Evolutionary conservation across 2,329 filamentous ascomycete species (phyloP).

Genomic region (Epichloe festucae): DNA sequence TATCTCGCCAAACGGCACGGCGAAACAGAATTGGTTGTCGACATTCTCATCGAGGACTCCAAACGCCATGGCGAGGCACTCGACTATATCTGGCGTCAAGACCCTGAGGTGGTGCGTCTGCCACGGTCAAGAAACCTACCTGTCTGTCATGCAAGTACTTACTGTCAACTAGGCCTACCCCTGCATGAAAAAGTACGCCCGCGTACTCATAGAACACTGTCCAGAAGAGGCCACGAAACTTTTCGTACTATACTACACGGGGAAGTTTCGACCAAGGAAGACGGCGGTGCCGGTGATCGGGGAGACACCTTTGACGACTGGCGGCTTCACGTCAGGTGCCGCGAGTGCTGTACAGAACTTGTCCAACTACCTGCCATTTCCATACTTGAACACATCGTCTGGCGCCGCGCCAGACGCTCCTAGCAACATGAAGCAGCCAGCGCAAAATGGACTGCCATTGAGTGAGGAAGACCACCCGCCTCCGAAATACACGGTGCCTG

Average conservation of each 20-base stretch:
- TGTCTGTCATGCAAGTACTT: background rate
- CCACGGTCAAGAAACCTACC: background rate
- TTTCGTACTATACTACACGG: slow-evolving; percentile 92
- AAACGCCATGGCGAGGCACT: slow-evolving; percentile 82
- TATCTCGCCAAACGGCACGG: slow-evolving; percentile 90
- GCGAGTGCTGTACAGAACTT: slow-evolving; percentile 76
- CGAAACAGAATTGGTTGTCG: slow-evolving; percentile 85
- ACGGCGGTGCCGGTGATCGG: slow-evolving; percentile 22
- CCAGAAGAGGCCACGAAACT: slow-evolving; percentile 69
- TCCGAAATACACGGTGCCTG: slow-evolving; percentile 62
- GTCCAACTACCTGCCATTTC: slow-evolving; percentile 68
- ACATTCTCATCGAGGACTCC: slow-evolving; percentile 91
- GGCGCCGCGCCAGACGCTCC: slow-evolving; percentile 36
- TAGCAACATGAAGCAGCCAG: slow-evolving; percentile 35
- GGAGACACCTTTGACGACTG: slow-evolving; percentile 23
- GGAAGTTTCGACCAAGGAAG: slow-evolving; percentile 62
- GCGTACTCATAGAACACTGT: slow-evolving; percentile 79
- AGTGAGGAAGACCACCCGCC: slow-evolving; percentile 31
- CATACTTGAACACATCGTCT: slow-evolving; percentile 62
- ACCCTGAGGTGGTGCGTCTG: slow-evolving; percentile 56
- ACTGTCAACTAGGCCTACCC: slow-evolving; percentile 52
- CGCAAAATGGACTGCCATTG: slow-evolving; percentile 39
- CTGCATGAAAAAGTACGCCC: slow-evolving; percentile 89
- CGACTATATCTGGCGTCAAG: slow-evolving; percentile 79
- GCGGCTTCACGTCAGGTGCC: slow-evolving; percentile 42